A percentile compares a stretch with the other conserved stretches of the same genome.
Evolutionary conservation across 768 basidiomycete genomes (phyloP).

Genomic region (Phlegmacium glaucopus): DNA sequence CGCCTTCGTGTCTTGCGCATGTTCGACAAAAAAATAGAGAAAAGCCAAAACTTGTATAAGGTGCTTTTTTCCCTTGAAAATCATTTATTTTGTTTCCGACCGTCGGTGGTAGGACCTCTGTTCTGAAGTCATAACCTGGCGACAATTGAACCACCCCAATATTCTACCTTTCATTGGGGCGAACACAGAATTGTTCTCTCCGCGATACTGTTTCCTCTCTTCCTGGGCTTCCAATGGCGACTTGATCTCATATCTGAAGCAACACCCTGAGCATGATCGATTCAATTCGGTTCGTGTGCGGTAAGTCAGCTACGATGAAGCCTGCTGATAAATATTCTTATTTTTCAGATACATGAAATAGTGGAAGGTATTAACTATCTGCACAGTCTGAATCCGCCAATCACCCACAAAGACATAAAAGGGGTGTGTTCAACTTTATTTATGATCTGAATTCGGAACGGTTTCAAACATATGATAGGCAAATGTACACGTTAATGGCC

Average conservation of each 20-base stretch:
- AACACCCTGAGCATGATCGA: constrained; percentile 22
- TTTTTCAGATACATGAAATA: constrained; percentile 26
- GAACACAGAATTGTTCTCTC: constrained; percentile 8
- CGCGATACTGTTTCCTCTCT: constrained; percentile 16
- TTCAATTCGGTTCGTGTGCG: constrained; percentile 15
- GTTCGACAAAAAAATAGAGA: constrained; percentile 7
- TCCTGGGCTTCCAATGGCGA: constrained; percentile 22
- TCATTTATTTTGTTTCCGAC: too few species aligned
- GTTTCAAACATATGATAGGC: too few species aligned
- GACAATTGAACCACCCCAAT: constrained; percentile 22
- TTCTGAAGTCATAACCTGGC: constrained; percentile 20
- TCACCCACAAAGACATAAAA: constrained; percentile 40
- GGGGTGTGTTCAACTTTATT: too few species aligned
- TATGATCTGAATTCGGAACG: too few species aligned
- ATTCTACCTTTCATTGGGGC: constrained; percentile 24
- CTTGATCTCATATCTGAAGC: constrained; percentile 16
- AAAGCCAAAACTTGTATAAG: constrained; percentile 12
- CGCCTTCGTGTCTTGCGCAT: constrained; percentile 22
- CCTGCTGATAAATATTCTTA: too few species aligned
- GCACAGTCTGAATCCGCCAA: constrained; percentile 34
- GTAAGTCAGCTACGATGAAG: background rate
- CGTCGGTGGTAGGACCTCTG: constrained; percentile 13
- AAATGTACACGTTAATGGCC: constrained; percentile 18
- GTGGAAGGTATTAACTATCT: constrained; percentile 35
- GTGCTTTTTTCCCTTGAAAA: background rate